These are phyloP conservation scores for Huntiella moniliformis DNA, from an alignment of 2,329 filamentous ascomycete genomes.

Conservation along the genomic window DNA sequence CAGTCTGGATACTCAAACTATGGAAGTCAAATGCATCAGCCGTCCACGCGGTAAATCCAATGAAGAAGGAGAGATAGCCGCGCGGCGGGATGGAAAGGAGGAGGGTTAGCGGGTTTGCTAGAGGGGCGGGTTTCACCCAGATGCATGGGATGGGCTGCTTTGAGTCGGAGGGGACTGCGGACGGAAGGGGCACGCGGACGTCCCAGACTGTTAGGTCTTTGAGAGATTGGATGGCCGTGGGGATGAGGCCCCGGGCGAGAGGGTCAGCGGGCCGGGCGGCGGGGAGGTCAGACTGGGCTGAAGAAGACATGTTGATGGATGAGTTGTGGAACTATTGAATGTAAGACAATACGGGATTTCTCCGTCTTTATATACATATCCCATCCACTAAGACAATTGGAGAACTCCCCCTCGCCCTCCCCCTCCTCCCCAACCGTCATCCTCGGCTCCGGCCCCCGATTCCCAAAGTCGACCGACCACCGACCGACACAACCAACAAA, in stretches of 20 bases:
- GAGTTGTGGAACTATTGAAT: no score
- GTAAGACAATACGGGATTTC: no score
- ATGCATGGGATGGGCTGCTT: slow-evolving; percentile 30
- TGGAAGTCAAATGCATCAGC: slow-evolving; percentile 76
- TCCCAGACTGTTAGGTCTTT: slow-evolving; percentile 54
- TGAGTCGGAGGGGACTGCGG: slow-evolving; percentile 43
- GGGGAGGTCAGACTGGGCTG: neutral
- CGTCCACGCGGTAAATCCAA: slow-evolving; percentile 59
- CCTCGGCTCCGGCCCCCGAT: no score
- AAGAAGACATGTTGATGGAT: slow-evolving; percentile 1
- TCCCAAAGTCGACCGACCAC: no score
- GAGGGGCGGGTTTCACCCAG: slow-evolving; percentile 47
- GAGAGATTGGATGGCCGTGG: slow-evolving; percentile 45
- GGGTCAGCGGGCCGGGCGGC: slow-evolving; percentile 40
- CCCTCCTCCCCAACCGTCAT: no score
- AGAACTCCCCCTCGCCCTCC: no score
- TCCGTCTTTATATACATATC: no score
- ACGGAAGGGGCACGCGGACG: slow-evolving; percentile 43
- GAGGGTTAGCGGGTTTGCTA: slow-evolving; percentile 53
- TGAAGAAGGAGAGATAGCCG: slow-evolving; percentile 59
- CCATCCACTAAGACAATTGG: no score
- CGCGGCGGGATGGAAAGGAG: slow-evolving; percentile 41
- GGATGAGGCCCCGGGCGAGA: slow-evolving; percentile 42
- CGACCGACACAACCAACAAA: no score
- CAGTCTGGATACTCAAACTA: slow-evolving; percentile 59